Conservation (phyloP, 1,139 yeast genomes). For the Saccharomyces hybrid region DNA sequence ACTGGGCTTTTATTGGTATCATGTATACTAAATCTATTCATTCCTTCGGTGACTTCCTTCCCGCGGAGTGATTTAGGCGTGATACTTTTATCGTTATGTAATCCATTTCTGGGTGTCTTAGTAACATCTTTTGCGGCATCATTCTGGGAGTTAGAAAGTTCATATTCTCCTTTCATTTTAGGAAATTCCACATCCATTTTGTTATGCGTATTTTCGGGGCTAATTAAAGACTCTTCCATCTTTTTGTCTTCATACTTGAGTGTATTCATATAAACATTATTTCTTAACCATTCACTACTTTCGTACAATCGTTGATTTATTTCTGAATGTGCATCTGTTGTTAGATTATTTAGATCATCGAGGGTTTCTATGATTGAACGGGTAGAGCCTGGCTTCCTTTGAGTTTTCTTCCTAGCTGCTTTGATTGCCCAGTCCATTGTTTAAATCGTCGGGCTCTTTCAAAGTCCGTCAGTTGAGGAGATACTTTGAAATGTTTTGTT, state of each 20-base stretch:
- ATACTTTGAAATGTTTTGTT: background rate
- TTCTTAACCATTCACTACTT: constrained; percentile 18
- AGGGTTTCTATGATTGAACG: constrained; percentile 29
- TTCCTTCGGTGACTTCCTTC: constrained; percentile 3
- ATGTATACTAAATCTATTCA: background rate
- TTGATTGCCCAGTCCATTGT: constrained; percentile 28
- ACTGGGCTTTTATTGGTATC: background rate
- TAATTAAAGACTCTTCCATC: constrained; percentile 5
- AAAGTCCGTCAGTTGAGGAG: background rate
- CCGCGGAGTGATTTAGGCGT: constrained; percentile 13
- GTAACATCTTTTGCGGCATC: background rate
- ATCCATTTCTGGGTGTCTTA: constrained; percentile 7
- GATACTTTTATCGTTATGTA: constrained; percentile 6
- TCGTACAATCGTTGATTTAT: constrained; percentile 15
- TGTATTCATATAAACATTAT: constrained; percentile 4
- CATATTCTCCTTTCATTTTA: background rate
- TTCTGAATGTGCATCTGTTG: constrained; percentile 17
- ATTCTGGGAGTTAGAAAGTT: background rate
- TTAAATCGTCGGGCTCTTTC: background rate
- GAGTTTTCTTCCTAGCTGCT: constrained; percentile 26
- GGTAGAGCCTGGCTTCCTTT: constrained; percentile 25
- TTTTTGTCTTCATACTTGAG: constrained; percentile 3
- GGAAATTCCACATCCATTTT: constrained; percentile 3
- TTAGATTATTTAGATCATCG: constrained; percentile 22
- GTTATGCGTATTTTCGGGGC: constrained; percentile 15